Evolutionary conservation across 805 yeast species (phyloP), one percentile per base, ranked within the genome.

Genomic region (Candida lessepsii): DNA sequence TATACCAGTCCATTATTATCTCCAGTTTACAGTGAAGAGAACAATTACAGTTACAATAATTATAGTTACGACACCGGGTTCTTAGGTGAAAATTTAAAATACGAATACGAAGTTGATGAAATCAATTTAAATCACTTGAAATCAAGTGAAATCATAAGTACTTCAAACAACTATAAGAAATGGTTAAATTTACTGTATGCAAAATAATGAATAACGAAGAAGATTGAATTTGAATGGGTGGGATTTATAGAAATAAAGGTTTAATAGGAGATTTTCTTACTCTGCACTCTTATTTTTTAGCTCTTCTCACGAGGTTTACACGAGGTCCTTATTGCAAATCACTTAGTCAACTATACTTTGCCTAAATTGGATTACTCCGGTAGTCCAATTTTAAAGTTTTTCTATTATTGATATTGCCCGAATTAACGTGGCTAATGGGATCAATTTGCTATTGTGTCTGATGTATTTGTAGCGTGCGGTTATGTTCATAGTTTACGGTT

Each of bases 1-100:
- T 25, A 40, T 16, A 21, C 35, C n/a, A 35, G 40, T 19, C 73
- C 73, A 3, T 54, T 68, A 42, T 61, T 69, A 36, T 61, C 70
- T 18, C 50, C 50, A 21, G 39, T 38, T 14, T 37, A 26, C 11
- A 23, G 16, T 16, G 10, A 29, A 13, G 23, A 30, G 6, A 17
- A 13, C 18, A 29, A 37, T 24, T 28, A 19, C 9, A 26, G 16
- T 10, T 27, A 17, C 17, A 29, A 13, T 15, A 26, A 15, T 10
- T 27, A 17, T 26, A 29, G 19, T 23, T 35, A 35, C 16, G 21
- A 14, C 9, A 20, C 18, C 16, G 21, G 23, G 10, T 28, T 14
- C 21, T 19, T 13, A 8, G 29, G 27, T 19, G 27, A 30, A 15
- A 31, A 31, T 19, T 18, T 20, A 13, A 31, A 31, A 25, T 29